Conservation (phyloP, 345 rosid species). For the Eucalyptus tenuipes region DNA sequence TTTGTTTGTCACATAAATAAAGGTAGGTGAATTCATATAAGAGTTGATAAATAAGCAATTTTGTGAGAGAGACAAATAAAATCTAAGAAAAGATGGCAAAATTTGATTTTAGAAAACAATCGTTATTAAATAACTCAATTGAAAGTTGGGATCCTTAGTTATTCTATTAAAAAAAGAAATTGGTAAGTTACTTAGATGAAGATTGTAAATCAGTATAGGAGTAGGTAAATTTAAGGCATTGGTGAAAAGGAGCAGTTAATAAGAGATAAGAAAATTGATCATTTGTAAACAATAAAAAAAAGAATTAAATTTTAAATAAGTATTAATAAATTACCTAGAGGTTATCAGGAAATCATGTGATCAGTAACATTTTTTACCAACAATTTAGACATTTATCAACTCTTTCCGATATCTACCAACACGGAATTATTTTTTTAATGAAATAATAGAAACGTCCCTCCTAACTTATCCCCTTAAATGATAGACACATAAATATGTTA, state of each 20-base stretch:
- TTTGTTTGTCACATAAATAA: neutral
- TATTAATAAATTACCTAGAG: neutral
- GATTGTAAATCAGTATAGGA: neutral
- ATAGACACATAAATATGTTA: neutral
- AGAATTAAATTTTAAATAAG: neutral
- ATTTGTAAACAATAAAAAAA: neutral
- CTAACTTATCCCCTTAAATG: neutral
- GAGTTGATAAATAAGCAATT: neutral
- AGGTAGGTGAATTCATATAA: neutral
- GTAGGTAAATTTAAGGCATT: neutral
- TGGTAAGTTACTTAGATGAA: neutral
- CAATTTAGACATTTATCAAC: neutral
- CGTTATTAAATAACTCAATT: neutral
- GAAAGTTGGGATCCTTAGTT: neutral
- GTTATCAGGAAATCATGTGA: neutral
- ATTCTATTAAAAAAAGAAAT: neutral
- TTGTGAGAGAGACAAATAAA: neutral
- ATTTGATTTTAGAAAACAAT: too few relatives aligned
- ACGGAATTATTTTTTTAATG: neutral
- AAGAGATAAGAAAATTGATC: neutral
- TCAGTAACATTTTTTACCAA: neutral
- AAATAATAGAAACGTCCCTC: neutral
- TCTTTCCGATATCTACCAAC: neutral
- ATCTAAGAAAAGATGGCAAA: neutral
- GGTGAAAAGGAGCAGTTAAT: neutral